Base-by-base conservation (phyloP, 2,329 filamentous ascomycete genomes). In the Venturia asperata region DNA sequence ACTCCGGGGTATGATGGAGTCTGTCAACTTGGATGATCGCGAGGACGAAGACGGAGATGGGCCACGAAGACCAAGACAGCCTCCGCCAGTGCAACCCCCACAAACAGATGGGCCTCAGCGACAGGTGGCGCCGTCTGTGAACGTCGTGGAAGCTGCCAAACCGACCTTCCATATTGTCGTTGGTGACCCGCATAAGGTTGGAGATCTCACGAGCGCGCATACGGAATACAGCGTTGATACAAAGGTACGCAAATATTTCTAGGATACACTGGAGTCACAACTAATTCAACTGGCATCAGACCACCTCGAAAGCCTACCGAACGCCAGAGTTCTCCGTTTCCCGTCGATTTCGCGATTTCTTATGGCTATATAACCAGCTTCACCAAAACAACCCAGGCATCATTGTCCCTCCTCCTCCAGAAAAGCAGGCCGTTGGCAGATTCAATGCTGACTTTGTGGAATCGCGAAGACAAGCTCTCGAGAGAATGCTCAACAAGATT, bases 371-470 rank as follows among this genome's bases (percentile, higher is more conserved):
- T 77, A 97, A 88, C 70, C 91, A 92, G 39, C 82, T 99, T 67
- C 94, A 97, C 74, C 88, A 87, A 67, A 99, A 96, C 75, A 97
- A 94, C 71, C 94, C 94, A 0, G 94, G 94, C 66, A 87, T 97
- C 45, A 92, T 99, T 39, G 91, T 99, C 15, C 94, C 94, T 0
- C 93, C 94, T 9, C 94, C 94, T 0, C 94, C 94, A 0, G 94
- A 99, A 79, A 99, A 99, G 80, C 94, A 99, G 78, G 92, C 93
- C 9, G 90, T 99, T 65, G 93, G 93, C 67, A 87, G 94, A 47
- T 99, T 99, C 74, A 93, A 99, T 77, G 90, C 86, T 70, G 95
- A 97, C 75, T 99, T 99, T 77, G 92, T 99, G 68, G 94, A 99
- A 77, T 91, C 90, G 55, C 84, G 94, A 71, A 85, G 94, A 70